Base-by-base conservation (phyloP, 148 eudicot genomes). In the Cornus florida region DNA sequence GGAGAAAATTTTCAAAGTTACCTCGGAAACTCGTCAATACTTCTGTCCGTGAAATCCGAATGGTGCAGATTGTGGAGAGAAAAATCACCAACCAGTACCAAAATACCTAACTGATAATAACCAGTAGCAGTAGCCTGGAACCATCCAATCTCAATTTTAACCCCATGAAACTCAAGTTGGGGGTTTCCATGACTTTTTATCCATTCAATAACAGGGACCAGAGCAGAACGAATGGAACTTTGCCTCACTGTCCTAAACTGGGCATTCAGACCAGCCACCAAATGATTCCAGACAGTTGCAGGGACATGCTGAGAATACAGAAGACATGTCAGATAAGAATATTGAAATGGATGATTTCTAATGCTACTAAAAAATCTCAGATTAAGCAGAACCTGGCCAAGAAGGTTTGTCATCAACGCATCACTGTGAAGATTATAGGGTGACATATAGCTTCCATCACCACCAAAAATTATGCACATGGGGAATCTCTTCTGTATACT, bases 401-500 rank as follows among this genome's bases (percentile, higher is more conserved):
- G 83, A 67, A 93, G 92, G 83, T 88, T 93, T 33, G 89, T 91
- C 86, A 93, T 75, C 80, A 89, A 72, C 70, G 81, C 67, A 82
- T 93, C 97, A 79, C 91, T 91, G 46, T 93, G 89, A 79, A 93
- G 89, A 86, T 79, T 87, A 83, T 93, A 93, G 23, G 97, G 95
- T 75, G 97, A 85, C 97, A 93, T 93, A 73, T 93, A 93, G 85
- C 93, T 90, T 86, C 97, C 97, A 87, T 91, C 89, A 71, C 97
- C 97, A 22, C 97, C 97, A 83, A 93, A 91, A 60, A 93, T 86
- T 80, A 93, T 90, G 88, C 95, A 87, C 92, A 93, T 86, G 68
- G 97, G 97, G 76, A 93, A 93, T 80, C 97, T 90, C 79, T 90
- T 90, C 82, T 87, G 90, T 76, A 91, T 91, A 73, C 86, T 93